Base-by-base conservation (phyloP, 768 basidiomycete genomes). In the Pisolithus albus region DNA sequence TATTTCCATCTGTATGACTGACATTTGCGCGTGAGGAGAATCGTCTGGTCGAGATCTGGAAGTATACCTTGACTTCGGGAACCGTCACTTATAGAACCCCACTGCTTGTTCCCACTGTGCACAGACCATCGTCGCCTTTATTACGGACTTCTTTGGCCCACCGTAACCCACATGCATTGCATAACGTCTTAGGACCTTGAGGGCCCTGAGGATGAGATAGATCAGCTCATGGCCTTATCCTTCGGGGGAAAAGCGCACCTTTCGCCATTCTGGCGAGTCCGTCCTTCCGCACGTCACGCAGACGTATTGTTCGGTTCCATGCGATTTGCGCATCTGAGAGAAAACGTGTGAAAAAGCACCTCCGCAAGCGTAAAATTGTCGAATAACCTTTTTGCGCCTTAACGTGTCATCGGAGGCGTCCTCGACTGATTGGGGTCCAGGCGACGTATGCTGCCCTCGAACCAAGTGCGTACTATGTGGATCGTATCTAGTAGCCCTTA, bases 201-300 rank as follows among this genome's bases (percentile, higher is more conserved):
- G 95, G 95, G 10, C 95, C 95, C 89, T 89, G 57, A 30, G 47
- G 53, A 52, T 21, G 19, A 4, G 23, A 23, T 23, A 56, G 56
- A 60, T 52, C 47, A 55, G 73, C 24, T 49, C 19, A 30, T 50
- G 48, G n/a, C 21, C 40, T 9, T 10, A 43, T 5, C 11, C 23
- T 40, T 42, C 28, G 4, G 21, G 2, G 23, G 64, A 47, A n/a
- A 2, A 30, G 26, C 43, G 15, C 47, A 78, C 90, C 78, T 92
- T 94, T 60, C 95, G 80, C 95, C 95, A 99, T 70, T 99, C 95
- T 0, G 96, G 94, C 39, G 92, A 94, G 68, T 93, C 91, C 1
- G 94, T 97, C 53, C 92, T 78, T 16, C 96, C 96, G 60, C 95
- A 99, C 13, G 86, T 92, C 30, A 89, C 77, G 62, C 93, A 97